Evolutionary conservation across 2,329 filamentous ascomycete genomes (phyloP).

Genomic region (Fusarium sp.): DNA sequence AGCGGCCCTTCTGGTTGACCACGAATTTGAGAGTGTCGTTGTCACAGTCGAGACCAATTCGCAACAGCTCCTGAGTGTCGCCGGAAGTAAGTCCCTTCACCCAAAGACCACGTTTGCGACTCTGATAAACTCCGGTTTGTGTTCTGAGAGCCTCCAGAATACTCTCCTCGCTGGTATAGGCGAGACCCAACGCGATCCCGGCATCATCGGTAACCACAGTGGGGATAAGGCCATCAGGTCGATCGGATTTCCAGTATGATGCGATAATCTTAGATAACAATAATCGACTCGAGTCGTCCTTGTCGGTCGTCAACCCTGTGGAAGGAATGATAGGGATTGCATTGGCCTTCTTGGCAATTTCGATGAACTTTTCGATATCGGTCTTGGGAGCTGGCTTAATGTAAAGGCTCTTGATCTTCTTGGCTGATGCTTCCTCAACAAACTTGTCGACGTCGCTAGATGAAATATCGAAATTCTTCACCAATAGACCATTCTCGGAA

Average conservation of each 20-base stretch:
- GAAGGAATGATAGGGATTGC: constrained; percentile 81
- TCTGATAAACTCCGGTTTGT: constrained; percentile 87
- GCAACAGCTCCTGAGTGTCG: constrained; percentile 88
- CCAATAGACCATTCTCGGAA: constrained; percentile 60
- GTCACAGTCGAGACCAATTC: constrained; percentile 90
- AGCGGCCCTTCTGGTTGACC: constrained; percentile 88
- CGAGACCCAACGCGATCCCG: constrained; percentile 84
- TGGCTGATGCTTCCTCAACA: constrained; percentile 54
- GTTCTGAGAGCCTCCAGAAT: constrained; percentile 86
- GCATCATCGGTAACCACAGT: constrained; percentile 92
- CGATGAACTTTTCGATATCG: constrained; percentile 57
- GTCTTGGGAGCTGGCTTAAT: constrained; percentile 60
- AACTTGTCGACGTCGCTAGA: constrained; percentile 54
- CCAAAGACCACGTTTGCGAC: constrained; percentile 94
- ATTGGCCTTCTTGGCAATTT: constrained; percentile 58
- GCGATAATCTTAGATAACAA: constrained; percentile 77
- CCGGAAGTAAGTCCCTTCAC: constrained; percentile 96
- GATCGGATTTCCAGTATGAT: constrained; percentile 80
- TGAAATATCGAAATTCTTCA: constrained; percentile 61
- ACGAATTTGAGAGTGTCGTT: constrained; percentile 90
- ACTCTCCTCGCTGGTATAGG: constrained; percentile 94
- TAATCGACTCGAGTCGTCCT: constrained; percentile 63
- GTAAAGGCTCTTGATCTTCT: constrained; percentile 59
- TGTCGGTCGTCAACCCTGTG: constrained; percentile 72
- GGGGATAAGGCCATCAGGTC: constrained; percentile 83